Percentiles rank a stretch among this genome's conserved stretches.
Conservation (phyloP, 1,284 basidiomycete species). For the Schizophyllum amplum region DNA sequence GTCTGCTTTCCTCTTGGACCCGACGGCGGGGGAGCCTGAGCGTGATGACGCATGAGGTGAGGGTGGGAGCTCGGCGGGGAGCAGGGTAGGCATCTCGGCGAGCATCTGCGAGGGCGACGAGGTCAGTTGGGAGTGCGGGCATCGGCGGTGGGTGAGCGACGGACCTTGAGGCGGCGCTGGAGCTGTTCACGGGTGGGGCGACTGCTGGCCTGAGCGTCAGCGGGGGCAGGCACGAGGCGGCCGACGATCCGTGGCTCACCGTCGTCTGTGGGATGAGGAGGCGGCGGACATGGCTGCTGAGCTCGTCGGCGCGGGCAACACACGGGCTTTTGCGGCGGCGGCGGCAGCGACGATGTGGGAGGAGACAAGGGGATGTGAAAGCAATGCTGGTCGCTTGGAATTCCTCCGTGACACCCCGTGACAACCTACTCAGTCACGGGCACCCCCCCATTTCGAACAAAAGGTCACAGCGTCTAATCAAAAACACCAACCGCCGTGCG, state of each 20-base stretch:
- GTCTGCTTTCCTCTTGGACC: conserved; percentile 55
- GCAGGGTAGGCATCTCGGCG: conserved; percentile 41
- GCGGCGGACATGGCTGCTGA: not conserved
- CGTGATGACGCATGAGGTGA: conserved; percentile 56
- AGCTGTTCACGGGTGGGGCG: conserved; percentile 54
- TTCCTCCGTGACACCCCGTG: too few species aligned
- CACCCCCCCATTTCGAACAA: too few species aligned
- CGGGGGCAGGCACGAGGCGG: not conserved
- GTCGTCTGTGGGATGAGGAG: conserved; percentile 8
- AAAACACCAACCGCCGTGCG: too few species aligned
- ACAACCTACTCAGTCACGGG: too few species aligned
- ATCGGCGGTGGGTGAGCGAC: conserved; percentile 13
- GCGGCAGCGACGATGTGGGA: conserved; percentile 11
- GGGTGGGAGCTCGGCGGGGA: conserved; percentile 57
- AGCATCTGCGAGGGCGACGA: conserved; percentile 38
- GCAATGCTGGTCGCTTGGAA: too few species aligned
- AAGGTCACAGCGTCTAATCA: too few species aligned
- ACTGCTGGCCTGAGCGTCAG: conserved; percentile 9
- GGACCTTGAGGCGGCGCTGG: conserved; percentile 50
- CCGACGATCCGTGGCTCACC: conserved; percentile 5
- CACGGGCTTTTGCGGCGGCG: too few species aligned
- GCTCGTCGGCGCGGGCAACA: too few species aligned
- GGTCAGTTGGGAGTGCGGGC: conserved; percentile 11
- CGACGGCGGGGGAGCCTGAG: conserved; percentile 46
- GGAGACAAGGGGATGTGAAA: conserved; percentile 9